These are phyloP conservation scores for Cydonia oblonga DNA, from an alignment of 331 rosid species.

Conservation along the genomic window DNA sequence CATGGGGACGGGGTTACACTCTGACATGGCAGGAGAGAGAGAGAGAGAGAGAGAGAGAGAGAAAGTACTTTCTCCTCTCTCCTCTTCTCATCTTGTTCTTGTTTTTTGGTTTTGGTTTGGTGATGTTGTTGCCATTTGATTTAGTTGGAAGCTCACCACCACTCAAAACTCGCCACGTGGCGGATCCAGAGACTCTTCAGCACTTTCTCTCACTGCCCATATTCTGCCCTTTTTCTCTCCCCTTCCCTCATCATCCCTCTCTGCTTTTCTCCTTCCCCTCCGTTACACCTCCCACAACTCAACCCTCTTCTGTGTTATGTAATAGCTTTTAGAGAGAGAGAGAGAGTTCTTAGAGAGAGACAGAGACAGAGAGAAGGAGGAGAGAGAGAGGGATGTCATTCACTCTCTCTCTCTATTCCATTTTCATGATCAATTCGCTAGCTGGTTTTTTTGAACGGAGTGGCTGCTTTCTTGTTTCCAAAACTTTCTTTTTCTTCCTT, in stretches of 20 bases:
- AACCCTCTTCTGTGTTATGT: not conserved
- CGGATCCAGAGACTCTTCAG: not conserved
- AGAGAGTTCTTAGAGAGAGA: not conserved
- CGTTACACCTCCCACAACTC: not conserved
- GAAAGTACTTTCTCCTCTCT: not conserved
- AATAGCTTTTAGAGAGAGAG: no score
- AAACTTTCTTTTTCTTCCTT: not conserved
- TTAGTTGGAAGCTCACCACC: not conserved
- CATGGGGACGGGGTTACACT: slow-evolving; percentile 79
- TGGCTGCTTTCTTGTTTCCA: not conserved
- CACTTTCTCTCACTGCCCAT: not conserved
- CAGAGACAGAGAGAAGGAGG: not conserved
- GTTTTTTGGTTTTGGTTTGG: slow-evolving; percentile 5
- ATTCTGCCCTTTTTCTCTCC: not conserved
- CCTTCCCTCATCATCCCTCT: not conserved
- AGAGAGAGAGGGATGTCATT: no score
- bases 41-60: not conserved
- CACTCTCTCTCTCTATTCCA: no score
- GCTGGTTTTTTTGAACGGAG: no score
- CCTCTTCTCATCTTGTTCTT: not conserved
- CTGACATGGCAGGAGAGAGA: slow-evolving; percentile 72
- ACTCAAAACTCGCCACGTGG: slow-evolving; percentile 8
- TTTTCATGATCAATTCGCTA: no score
- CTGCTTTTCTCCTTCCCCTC: not conserved
- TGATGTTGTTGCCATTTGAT: slow-evolving; percentile 1